Conservation (phyloP, 371 early-diverging fungal genomes). For the Batkoa obscura region DNA sequence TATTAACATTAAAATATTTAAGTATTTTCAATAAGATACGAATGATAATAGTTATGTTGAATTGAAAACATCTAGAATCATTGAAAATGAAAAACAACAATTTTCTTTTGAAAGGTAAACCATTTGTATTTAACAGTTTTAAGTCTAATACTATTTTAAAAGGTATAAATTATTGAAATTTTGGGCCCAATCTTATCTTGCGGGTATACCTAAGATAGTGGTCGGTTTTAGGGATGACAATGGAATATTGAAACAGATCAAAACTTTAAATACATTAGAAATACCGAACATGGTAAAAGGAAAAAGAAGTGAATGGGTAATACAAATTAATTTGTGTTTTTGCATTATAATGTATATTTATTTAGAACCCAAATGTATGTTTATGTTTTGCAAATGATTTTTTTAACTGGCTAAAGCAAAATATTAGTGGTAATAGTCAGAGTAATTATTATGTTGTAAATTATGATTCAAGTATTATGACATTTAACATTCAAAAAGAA, state of each 20-base stretch:
- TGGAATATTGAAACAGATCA: slow-evolving; percentile 28
- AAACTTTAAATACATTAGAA: slow-evolving; percentile 49
- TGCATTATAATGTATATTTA: neutral
- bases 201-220: slow-evolving; percentile 61
- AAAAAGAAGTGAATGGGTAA: slow-evolving; percentile 39
- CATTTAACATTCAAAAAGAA: too few relatives aligned
- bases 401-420: too few relatives aligned
- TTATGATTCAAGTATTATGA: too few relatives aligned
- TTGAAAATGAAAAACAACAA: slow-evolving; percentile 26
- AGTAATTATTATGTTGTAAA: too few relatives aligned
- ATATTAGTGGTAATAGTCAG: too few relatives aligned
- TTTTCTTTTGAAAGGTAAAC: slow-evolving; percentile 39
- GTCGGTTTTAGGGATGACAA: slow-evolving; percentile 72
- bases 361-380: neutral
- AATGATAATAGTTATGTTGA: slow-evolving; percentile 40
- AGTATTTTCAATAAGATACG: neutral
- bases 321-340: slow-evolving; percentile 14
- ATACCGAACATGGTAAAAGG: slow-evolving; percentile 59
- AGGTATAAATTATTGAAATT: slow-evolving; percentile 68
- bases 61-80: slow-evolving; percentile 64
- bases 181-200: slow-evolving; percentile 84
- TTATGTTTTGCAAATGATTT: neutral
- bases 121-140: neutral
- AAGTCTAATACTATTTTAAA: too few relatives aligned
- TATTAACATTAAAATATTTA: neutral